Base-by-base conservation (phyloP, 306 rosid genomes). In the Vigna hirtella region DNA sequence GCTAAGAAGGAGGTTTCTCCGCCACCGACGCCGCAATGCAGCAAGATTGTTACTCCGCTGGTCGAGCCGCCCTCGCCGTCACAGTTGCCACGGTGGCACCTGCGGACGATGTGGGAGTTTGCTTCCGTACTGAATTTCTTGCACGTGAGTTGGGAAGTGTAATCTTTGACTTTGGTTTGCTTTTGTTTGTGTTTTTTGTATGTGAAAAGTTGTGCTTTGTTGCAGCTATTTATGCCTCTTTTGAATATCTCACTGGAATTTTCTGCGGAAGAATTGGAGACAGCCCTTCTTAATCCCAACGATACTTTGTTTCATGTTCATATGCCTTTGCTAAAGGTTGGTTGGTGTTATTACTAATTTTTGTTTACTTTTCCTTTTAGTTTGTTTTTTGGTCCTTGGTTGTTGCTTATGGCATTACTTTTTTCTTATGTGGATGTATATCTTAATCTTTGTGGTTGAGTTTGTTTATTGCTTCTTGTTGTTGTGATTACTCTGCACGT, bases 101-200 rank as follows among this genome's bases (percentile, higher is more conserved):
- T 96, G n/a, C 89, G 97, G 79, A 87, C 93, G 12, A 96, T 90
- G 99, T 96, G 99, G 99, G 99, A 96, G 85, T 81, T 96, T 59
- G 96, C 99, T 64, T 89, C 99, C 11, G 77, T 91, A 63, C 97
- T 96, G 70, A 91, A 93, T 90, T 96, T 96, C 81, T 89, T 96
- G 86, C 91, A 90, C 62, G 99, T 96, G 89, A 91, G 98, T 64
- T 82, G 58, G 70, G 48, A 82, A 85, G 82, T 89, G 51, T 64
- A 81, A 76, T 82, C 66, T 81, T 88, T 86, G 20, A n/a, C 14
- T 5, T 66, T 26, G 52, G 63, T 64, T 66, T 80, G 67, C 30
- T 74, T 50, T 65, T 69, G 38, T 45, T 42, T 72, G 20, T 3
- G 53, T 68, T n/a, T 49, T 26, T 5, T 4, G 56, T 74, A 52